Evolutionary conservation across 768 basidiomycete species (phyloP).

Genomic region (Thelephora aurantiotincta): DNA sequence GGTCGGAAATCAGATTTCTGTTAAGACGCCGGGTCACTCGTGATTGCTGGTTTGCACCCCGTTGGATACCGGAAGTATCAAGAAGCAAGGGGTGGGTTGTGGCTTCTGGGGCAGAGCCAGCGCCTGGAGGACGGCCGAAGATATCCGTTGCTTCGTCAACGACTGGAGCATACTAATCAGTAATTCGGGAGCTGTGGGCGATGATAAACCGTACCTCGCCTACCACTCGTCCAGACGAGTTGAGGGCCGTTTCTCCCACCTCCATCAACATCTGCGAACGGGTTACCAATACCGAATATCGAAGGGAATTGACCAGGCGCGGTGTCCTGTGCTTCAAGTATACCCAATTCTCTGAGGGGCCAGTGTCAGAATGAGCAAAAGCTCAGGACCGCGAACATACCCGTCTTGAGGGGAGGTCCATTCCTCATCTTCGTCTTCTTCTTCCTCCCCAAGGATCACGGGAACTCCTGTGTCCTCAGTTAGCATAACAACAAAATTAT

Average conservation of each 20-base stretch:
- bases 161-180: conserved; percentile 9
- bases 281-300: conserved; percentile 10
- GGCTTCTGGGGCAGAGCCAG: conserved; percentile 41
- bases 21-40: conserved; percentile 42
- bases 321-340: conserved; percentile 16
- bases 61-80: conserved; percentile 35
- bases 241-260: conserved; percentile 22
- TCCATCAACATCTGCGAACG: conserved; percentile 24
- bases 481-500: background rate
- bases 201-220: conserved; percentile 23
- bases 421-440: conserved; percentile 48
- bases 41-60: conserved; percentile 27
- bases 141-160: conserved; percentile 43
- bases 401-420: conserved; percentile 48
- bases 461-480: conserved; percentile 2
- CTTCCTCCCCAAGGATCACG: conserved; percentile 32
- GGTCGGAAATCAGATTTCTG: conserved; percentile 31
- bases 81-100: conserved; percentile 74
- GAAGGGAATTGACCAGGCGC: background rate
- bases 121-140: conserved; percentile 47
- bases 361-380: conserved; percentile 8
- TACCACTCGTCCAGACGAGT: conserved; percentile 20
- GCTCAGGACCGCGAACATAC: background rate
- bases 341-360: conserved; percentile 19
- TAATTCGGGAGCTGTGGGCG: background rate